Conservation (phyloP, 1,139 yeast genomes). For the Hanseniaspora uvarum region DNA sequence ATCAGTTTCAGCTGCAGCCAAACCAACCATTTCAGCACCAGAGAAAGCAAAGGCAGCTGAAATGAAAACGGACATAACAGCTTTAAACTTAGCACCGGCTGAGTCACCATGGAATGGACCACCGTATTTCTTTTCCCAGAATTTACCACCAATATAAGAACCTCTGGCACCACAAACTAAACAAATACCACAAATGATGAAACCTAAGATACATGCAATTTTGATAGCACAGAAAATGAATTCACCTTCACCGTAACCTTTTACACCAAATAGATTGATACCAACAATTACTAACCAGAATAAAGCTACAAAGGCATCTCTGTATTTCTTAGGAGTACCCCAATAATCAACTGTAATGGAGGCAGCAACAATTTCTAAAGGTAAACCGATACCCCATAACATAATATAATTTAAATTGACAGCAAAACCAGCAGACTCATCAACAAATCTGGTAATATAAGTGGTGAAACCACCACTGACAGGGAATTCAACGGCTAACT, state of each 20-base stretch:
- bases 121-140: slow-evolving; percentile 48
- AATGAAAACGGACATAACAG: slow-evolving; percentile 53
- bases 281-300: slow-evolving; percentile 36
- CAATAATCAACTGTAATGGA: slow-evolving; percentile 52
- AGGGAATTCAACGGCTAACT: slow-evolving; percentile 71
- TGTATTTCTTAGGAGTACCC: slow-evolving; percentile 37
- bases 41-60: slow-evolving; percentile 55
- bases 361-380: slow-evolving; percentile 72
- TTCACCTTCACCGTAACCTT: slow-evolving; percentile 44
- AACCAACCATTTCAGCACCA: slow-evolving; percentile 51
- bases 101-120: slow-evolving; percentile 45
- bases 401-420: slow-evolving; percentile 66
- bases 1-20: slow-evolving; percentile 28
- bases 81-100: slow-evolving; percentile 51
- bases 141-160: slow-evolving; percentile 58
- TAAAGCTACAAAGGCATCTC: slow-evolving; percentile 42
- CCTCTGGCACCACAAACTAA: slow-evolving; percentile 70
- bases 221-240: slow-evolving; percentile 46
- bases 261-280: slow-evolving; percentile 40
- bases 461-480: slow-evolving; percentile 33
- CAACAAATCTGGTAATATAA: slow-evolving; percentile 38
- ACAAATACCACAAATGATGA: slow-evolving; percentile 66
- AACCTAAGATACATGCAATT: slow-evolving; percentile 57
- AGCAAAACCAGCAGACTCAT: slow-evolving; percentile 63
- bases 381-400: slow-evolving; percentile 42